Base-by-base conservation (phyloP, 2,329 filamentous ascomycete species). In the Pestalotiopsis sp. region DNA sequence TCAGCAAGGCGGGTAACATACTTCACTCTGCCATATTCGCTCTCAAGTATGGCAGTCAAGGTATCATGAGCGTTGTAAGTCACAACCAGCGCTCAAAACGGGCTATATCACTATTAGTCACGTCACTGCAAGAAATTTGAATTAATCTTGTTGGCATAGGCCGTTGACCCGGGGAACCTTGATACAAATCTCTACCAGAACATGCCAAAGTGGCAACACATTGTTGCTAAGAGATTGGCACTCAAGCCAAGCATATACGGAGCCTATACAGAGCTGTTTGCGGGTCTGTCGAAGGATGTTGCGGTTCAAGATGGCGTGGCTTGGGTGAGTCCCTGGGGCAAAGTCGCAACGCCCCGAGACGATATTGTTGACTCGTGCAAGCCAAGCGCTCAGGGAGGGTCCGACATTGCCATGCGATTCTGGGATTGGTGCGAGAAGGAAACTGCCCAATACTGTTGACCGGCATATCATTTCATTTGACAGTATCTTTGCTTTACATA, bases 261-360 rank as follows among this genome's bases (percentile, higher is more conserved):
- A 25, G 61, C 61, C 12, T 63, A 63, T 14, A 63, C 61, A 2
- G 61, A 63, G 38, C 11, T 63, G 5, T 63, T 63, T 23, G 61
- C 61, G 4, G 61, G 61, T 6, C 20, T 63, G n/a, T 36, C 31
- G 6, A 36, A 36, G 31, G 31, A 36, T 36, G 31, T 36, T 36
- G 6, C 7, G 31, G 31, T 36, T 9, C 31, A 36, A 36, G 31
- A 36, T 36, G 31, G 31, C 2, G 31, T 2, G 0, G 31, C 31
- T 9, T 36, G 31, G 6, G 31, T 36, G 2, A 0, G 1, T 36
- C 31, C 31, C 7, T 36, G 31, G 7, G 31, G 31, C 27, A 9
- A 36, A 36, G 31, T 36, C 31, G 31, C 31, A 7, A 36, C 31
- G 31, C 31, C 31, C 31, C 31, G 31, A 9, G 31, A 36, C 7